These are phyloP conservation scores for Ophiostoma australiae DNA, from an alignment of 2,329 filamentous ascomycete genomes.

Conservation along the genomic window DNA sequence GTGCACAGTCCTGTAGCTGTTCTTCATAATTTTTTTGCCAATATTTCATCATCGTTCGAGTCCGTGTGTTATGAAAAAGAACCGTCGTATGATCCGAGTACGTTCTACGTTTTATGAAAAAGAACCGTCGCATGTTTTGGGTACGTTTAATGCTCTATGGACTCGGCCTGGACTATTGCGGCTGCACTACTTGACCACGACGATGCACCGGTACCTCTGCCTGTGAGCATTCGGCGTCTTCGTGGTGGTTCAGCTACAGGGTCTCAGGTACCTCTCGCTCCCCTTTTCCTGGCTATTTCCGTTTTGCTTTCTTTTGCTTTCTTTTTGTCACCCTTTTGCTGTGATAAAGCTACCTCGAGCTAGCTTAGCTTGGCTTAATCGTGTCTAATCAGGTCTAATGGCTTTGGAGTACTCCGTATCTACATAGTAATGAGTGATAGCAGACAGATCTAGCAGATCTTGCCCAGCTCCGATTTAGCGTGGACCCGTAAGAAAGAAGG, in stretches of 20 bases:
- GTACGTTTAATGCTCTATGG: not conserved
- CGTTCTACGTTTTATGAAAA: not conserved
- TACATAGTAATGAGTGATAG: not conserved
- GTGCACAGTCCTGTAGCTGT: not conserved
- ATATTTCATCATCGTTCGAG: conserved; percentile 2
- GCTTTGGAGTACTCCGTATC: too few relatives aligned
- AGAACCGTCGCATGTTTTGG: too few relatives aligned
- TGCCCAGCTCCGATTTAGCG: not conserved
- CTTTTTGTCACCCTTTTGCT: not conserved
- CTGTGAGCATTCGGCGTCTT: not conserved
- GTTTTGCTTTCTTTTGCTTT: not conserved
- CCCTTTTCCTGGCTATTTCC: not conserved
- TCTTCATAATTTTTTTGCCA: too few relatives aligned
- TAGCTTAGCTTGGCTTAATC: not conserved
- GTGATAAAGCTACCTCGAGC: not conserved
- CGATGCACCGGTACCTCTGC: not conserved
- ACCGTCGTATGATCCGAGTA: not conserved
- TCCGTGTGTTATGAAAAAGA: not conserved
- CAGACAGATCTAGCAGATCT: conserved; percentile 3
- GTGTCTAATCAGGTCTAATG: not conserved
- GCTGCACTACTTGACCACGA: not conserved
- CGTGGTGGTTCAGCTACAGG: not conserved
- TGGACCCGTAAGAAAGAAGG: not conserved
- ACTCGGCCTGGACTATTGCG: not conserved
- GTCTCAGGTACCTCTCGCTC: not conserved